Evolutionary conservation across 1,284 basidiomycete genomes (phyloP).

Genomic region (Rhodotorula sp.): DNA sequence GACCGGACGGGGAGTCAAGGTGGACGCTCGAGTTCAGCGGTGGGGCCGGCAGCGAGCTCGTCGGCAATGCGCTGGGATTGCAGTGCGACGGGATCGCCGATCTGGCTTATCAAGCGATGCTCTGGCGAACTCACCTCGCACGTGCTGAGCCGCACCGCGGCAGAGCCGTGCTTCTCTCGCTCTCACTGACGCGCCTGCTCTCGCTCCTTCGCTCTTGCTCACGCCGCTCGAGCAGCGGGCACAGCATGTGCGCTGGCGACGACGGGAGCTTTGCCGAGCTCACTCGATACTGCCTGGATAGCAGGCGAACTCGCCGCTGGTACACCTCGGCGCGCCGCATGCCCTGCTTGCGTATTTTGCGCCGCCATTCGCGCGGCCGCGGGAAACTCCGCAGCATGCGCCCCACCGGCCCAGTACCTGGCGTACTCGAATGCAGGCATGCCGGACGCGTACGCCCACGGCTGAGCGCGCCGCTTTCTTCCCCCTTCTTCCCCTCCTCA

Average conservation of each 20-base stretch:
- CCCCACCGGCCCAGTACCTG: neutral
- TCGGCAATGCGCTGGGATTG: too few relatives aligned
- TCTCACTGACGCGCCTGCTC: too few relatives aligned
- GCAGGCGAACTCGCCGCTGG: neutral
- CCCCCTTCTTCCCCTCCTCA: neutral
- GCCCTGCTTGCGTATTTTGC: too few relatives aligned
- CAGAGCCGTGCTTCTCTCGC: too few relatives aligned
- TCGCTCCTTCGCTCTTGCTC: too few relatives aligned
- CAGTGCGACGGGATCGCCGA: too few relatives aligned
- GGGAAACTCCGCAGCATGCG: neutral
- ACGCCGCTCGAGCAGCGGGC: neutral
- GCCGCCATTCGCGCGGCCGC: neutral
- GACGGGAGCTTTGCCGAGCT: neutral
- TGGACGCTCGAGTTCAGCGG: too few relatives aligned
- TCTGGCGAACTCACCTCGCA: too few relatives aligned
- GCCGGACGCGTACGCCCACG: conserved; percentile 24
- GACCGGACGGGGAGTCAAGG: too few relatives aligned
- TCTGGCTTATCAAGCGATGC: too few relatives aligned
- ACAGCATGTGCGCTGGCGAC: neutral
- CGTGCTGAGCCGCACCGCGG: too few relatives aligned
- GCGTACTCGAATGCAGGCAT: conserved; percentile 32
- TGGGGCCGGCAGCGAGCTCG: too few relatives aligned
- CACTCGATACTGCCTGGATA: neutral
- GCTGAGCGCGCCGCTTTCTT: neutral
- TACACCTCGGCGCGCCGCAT: neutral